Evolutionary conservation across 2,329 filamentous ascomycete species (phyloP).

Genomic region (Sporothrix dimorphospora): DNA sequence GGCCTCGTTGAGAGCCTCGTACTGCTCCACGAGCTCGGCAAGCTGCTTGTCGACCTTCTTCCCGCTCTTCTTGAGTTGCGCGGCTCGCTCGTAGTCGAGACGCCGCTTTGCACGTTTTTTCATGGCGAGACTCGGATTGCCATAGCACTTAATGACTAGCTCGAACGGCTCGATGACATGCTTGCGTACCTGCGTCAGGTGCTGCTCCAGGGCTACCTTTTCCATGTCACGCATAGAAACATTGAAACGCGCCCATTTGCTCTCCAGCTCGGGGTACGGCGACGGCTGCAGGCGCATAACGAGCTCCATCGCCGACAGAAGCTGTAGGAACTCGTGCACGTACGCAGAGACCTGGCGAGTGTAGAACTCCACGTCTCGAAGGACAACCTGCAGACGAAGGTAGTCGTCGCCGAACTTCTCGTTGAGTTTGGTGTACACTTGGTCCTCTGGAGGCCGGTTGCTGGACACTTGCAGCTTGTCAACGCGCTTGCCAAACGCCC

Average conservation of each 20-base stretch:
- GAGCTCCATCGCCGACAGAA: slow-evolving; percentile 79
- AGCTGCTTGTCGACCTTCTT: slow-evolving; percentile 89
- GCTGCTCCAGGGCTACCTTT: slow-evolving; percentile 75
- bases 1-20: slow-evolving; percentile 87
- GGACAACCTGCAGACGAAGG: slow-evolving; percentile 86
- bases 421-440: slow-evolving; percentile 76
- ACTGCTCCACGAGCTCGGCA: slow-evolving; percentile 82
- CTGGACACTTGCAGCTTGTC: slow-evolving; percentile 76
- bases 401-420: slow-evolving; percentile 92
- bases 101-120: slow-evolving; percentile 94
- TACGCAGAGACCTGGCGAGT: slow-evolving; percentile 79
- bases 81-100: slow-evolving; percentile 81
- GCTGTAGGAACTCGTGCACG: slow-evolving; percentile 78
- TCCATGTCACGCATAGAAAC: slow-evolving; percentile 85
- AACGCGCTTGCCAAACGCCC: slow-evolving; percentile 85
- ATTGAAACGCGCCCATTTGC: slow-evolving; percentile 92
- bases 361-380: slow-evolving; percentile 93
- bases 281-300: slow-evolving; percentile 74
- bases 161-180: slow-evolving; percentile 73
- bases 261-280: slow-evolving; percentile 81
- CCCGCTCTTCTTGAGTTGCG: slow-evolving; percentile 74
- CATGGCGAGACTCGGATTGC: slow-evolving; percentile 85
- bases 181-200: slow-evolving; percentile 69
- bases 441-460: slow-evolving; percentile 71
- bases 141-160: slow-evolving; percentile 57